A percentile compares a stretch with the other conserved stretches of the same genome.
Evolutionary conservation across 176 grass and related monocot genomes (phyloP).

Genomic region (Carex parvula): DNA sequence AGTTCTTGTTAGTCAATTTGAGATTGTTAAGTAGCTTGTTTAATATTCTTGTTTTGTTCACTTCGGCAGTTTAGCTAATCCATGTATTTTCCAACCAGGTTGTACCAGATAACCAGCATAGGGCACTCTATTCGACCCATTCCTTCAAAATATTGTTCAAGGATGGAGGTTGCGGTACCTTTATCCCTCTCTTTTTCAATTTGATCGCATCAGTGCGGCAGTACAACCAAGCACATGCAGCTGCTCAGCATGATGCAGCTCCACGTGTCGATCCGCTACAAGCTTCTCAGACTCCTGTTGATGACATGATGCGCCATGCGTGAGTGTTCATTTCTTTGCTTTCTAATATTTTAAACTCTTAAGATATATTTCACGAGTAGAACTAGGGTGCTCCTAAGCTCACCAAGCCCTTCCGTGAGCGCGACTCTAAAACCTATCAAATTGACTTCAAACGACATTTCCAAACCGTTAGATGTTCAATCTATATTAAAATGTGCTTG

Average conservation of each 20-base stretch:
- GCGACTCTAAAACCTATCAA: no score
- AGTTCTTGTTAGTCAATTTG: neutral
- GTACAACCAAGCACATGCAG: constrained; percentile 59
- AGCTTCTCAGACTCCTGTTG: constrained; percentile 83
- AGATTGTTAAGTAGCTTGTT: neutral
- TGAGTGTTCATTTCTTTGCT: constrained; percentile 32
- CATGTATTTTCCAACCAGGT: constrained; percentile 43
- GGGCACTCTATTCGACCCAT: constrained; percentile 85
- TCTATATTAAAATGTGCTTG: no score
- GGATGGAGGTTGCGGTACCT: constrained; percentile 90
- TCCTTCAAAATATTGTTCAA: constrained; percentile 99
- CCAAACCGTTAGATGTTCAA: no score
- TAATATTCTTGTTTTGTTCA: neutral
- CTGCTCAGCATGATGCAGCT: constrained; percentile 22
- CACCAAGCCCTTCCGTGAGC: no score
- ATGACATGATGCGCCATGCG: constrained; percentile 94
- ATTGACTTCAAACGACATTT: no score
- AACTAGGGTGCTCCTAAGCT: no score
- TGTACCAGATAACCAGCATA: constrained; percentile 69
- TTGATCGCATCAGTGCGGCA: constrained; percentile 64
- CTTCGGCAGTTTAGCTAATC: constrained; percentile 9
- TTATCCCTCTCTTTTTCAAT: constrained; percentile 94
- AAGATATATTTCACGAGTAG: no score
- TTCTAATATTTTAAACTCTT: neutral
- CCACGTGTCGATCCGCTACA: constrained; percentile 70